Conservation (phyloP, 495 filamentous ascomycete species). For the Trichocladium uniseriatum region DNA sequence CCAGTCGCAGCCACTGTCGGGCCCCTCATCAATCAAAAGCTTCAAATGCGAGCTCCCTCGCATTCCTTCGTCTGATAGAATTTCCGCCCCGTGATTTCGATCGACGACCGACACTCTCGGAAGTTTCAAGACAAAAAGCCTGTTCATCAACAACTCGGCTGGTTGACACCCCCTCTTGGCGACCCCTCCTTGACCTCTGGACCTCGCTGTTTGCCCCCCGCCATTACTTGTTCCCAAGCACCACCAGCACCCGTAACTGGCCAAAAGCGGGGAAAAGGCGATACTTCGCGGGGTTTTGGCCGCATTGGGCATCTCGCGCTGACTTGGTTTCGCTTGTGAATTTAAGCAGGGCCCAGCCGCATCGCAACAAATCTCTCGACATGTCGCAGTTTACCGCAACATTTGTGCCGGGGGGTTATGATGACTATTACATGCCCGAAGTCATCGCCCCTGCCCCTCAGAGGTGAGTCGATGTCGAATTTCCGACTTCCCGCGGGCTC, state of each 20-base stretch:
- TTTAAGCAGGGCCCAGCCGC: constrained; percentile 35
- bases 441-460: constrained; percentile 67
- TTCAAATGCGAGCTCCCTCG: background rate
- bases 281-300: constrained; percentile 9
- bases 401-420: constrained; percentile 79
- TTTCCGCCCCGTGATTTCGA: background rate
- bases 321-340: constrained; percentile 12
- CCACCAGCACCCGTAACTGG: background rate
- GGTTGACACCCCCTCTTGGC: constrained; percentile 6
- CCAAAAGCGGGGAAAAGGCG: background rate
- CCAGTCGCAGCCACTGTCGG: background rate
- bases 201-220: too few relatives aligned
- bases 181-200: constrained; percentile 6
- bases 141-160: too few relatives aligned
- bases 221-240: constrained; percentile 2
- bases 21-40: background rate
- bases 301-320: constrained; percentile 13
- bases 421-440: constrained; percentile 76
- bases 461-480: constrained; percentile 50
- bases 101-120: background rate
- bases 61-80: background rate
- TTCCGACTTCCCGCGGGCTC: background rate
- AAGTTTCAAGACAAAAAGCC: background rate
- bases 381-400: constrained; percentile 63
- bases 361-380: constrained; percentile 35